Evolutionary conservation across 2,329 filamentous ascomycete genomes (phyloP).

Genomic region (Capronia epimyces): DNA sequence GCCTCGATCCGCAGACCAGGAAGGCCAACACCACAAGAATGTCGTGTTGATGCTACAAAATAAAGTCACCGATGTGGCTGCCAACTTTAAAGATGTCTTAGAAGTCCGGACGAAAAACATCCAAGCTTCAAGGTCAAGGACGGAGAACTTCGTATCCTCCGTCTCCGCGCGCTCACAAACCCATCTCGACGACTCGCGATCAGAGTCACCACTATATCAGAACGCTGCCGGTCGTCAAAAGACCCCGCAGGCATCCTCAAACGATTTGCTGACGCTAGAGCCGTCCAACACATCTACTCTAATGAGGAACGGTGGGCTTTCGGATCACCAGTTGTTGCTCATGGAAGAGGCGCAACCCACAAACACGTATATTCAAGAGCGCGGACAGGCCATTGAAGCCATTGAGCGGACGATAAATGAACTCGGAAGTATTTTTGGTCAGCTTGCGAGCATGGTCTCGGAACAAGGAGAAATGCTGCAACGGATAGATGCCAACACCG

Average conservation of each 20-base stretch:
- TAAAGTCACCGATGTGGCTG: constrained; percentile 69
- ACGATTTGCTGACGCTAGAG: constrained; percentile 76
- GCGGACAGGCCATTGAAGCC: constrained; percentile 91
- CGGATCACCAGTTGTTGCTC: constrained; percentile 80
- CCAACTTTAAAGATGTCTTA: constrained; percentile 94
- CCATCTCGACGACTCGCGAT: constrained; percentile 60
- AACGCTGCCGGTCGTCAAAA: constrained; percentile 56
- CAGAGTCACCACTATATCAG: constrained; percentile 80
- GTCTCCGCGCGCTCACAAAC: constrained; percentile 71
- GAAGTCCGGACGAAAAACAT: constrained; percentile 98
- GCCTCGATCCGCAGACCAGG: constrained; percentile 56
- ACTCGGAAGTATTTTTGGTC: constrained; percentile 85
- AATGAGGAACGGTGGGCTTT: constrained; percentile 50
- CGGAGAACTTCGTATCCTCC: constrained; percentile 92
- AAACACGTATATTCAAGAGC: constrained; percentile 86
- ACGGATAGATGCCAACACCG: constrained; percentile 81
- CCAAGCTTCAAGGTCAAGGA: constrained; percentile 82
- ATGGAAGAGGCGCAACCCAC: constrained; percentile 87
- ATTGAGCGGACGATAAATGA: constrained; percentile 95
- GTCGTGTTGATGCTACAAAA: constrained; percentile 39
- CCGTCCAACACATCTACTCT: constrained; percentile 52
- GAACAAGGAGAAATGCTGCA: constrained; percentile 98
- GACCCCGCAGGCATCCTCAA: constrained; percentile 53
- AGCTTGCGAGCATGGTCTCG: constrained; percentile 91
- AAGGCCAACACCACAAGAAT: constrained; percentile 97